Evolutionary conservation across 2,329 filamentous ascomycete species (phyloP).

Genomic region (Thelonectria rubi): DNA sequence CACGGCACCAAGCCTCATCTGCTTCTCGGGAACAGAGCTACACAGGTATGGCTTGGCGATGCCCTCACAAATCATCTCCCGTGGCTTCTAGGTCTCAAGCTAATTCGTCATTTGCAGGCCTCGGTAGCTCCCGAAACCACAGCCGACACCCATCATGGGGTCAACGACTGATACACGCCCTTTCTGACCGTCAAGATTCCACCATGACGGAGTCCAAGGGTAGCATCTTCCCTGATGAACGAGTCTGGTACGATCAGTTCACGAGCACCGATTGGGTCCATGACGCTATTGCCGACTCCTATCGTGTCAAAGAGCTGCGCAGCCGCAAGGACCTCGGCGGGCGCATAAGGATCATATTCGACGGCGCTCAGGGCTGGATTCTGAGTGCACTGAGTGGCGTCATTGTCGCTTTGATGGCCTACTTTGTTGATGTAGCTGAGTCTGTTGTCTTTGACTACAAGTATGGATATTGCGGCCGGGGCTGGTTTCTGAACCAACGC

Average conservation of each 20-base stretch:
- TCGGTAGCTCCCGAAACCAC: constrained; percentile 57
- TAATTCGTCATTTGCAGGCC: constrained; percentile 44
- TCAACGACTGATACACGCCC: constrained; percentile 68
- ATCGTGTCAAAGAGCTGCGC: constrained; percentile 84
- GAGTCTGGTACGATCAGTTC: constrained; percentile 98
- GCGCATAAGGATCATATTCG: constrained; percentile 78
- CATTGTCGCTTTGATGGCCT: constrained; percentile 85
- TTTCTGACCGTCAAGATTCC: constrained; percentile 66
- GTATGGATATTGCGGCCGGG: constrained; percentile 79
- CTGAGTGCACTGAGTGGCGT: constrained; percentile 90
- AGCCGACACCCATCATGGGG: constrained; percentile 68
- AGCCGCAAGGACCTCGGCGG: constrained; percentile 85
- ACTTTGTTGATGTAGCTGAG: constrained; percentile 89
- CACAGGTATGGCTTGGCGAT: constrained; percentile 45
- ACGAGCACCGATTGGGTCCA: constrained; percentile 98
- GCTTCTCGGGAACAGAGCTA: constrained; percentile 56
- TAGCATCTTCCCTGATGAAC: constrained; percentile 78
- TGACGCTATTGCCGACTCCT: constrained; percentile 93
- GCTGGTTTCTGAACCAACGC: constrained; percentile 80
- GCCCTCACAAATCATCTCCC: neutral
- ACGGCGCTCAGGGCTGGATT: constrained; percentile 93
- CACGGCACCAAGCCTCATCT: constrained; percentile 37
- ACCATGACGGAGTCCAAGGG: constrained; percentile 69
- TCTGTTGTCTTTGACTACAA: constrained; percentile 89
- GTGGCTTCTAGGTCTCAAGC: constrained; percentile 1